These are phyloP conservation scores for Saccharum hybrid DNA, from an alignment of 202 grass and related monocot species.

Conservation along the genomic window DNA sequence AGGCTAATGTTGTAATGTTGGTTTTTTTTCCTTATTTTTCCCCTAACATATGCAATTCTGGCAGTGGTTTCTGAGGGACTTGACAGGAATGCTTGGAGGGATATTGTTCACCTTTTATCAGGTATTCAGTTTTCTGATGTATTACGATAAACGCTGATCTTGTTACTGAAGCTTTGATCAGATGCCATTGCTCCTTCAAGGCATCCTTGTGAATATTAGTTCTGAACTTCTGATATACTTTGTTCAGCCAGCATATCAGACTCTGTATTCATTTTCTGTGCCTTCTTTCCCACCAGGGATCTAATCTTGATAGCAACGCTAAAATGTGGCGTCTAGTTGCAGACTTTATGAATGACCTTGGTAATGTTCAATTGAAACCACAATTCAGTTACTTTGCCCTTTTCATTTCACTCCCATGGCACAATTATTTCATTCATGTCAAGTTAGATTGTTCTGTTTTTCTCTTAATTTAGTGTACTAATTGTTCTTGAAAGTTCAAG, in stretches of 20 bases:
- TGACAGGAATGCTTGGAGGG: conserved; percentile 94
- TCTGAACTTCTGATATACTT: conserved; percentile 12
- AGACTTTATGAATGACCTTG: conserved; percentile 99
- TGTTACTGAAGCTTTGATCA: background rate
- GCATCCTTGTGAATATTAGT: conserved; percentile 18
- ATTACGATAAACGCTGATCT: conserved; percentile 20
- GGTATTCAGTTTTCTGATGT: conserved; percentile 48
- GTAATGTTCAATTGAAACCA: conserved; percentile 54
- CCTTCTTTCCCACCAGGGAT: conserved; percentile 63
- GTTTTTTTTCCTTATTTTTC: background rate
- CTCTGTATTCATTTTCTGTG: conserved; percentile 43
- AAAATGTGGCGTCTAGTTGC: conserved; percentile 97
- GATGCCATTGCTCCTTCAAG: background rate
- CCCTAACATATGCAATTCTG: conserved; percentile 37
- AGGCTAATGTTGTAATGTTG: background rate
- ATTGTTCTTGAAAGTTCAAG: conserved; percentile 29
- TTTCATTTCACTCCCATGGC: background rate
- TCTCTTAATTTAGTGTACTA: background rate
- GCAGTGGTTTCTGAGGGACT: conserved; percentile 98
- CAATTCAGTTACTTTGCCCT: conserved; percentile 14
- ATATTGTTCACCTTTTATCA: conserved; percentile 97
- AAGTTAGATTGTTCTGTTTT: conserved; percentile 17
- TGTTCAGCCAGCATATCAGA: conserved; percentile 4
- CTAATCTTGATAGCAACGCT: conserved; percentile 90
- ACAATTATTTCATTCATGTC: background rate